phyloP scores from a whole-genome alignment of 2,329 filamentous ascomycete species.

The Alternaria sp. region DNA sequence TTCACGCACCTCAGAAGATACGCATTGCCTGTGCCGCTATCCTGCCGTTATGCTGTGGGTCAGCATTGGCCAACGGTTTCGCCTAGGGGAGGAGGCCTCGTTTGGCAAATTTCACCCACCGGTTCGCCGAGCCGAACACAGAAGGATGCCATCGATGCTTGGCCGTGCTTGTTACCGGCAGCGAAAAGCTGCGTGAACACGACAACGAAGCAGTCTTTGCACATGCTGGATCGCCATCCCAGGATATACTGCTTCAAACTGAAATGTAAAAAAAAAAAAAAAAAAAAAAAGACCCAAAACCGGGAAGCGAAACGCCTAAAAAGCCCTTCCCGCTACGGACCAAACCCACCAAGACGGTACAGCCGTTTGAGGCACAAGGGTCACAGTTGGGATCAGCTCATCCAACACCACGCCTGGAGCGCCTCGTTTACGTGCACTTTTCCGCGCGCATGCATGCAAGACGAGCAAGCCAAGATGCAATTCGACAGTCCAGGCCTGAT shows the following conservation, averaged over 20 bases:
- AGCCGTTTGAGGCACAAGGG: constrained; percentile 10
- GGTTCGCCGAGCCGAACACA: constrained; percentile 5
- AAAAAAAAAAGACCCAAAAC: background rate
- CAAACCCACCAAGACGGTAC: constrained; percentile 14
- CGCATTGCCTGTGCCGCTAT: constrained; percentile 10
- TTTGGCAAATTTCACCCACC: constrained; percentile 17
- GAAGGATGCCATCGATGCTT: background rate
- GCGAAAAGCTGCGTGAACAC: background rate
- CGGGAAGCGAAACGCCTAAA: background rate
- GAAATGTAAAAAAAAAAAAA: background rate
- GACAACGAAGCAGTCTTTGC: background rate
- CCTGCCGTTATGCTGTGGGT: constrained; percentile 6
- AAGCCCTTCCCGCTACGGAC: background rate
- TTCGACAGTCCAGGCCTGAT: constrained; percentile 8
- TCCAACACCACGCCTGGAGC: constrained; percentile 3
- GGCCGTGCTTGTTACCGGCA: background rate
- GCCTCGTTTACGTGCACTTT: constrained; percentile 2
- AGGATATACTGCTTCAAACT: background rate
- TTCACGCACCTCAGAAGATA: constrained; percentile 1
- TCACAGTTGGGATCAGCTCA: constrained; percentile 13
- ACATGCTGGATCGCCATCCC: background rate
- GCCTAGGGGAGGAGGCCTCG: constrained; percentile 2
- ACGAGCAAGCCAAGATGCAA: background rate
- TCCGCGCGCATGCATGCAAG: constrained; percentile 9
- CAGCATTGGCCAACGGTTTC: constrained; percentile 12